Conservation (phyloP, 495 filamentous ascomycete species). For the Hypoxylon fragiforme region DNA sequence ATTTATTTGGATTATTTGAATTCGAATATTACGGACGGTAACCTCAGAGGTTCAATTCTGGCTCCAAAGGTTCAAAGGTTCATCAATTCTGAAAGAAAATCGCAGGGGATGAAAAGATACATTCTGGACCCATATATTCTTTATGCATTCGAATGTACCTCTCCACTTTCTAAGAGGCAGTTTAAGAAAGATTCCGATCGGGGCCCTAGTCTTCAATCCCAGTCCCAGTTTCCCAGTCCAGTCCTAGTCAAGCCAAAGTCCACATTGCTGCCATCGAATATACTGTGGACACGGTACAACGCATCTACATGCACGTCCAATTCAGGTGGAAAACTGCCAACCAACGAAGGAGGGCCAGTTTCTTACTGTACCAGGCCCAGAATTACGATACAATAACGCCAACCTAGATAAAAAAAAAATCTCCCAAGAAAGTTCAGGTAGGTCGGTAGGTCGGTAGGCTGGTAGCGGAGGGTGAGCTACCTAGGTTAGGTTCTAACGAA, state of each 20-base stretch:
- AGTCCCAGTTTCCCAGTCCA: background rate
- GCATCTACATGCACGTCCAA: slow-evolving; percentile 23
- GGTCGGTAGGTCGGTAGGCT: slow-evolving; percentile 25
- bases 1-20: no score
- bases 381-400: slow-evolving; percentile 34
- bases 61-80: no score
- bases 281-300: slow-evolving; percentile 22
- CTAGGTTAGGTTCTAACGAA: slow-evolving; percentile 30
- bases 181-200: no score
- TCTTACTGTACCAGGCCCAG: slow-evolving; percentile 36
- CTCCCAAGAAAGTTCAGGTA: slow-evolving; percentile 21
- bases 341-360: slow-evolving; percentile 26
- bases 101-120: no score
- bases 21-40: no score
- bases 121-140: no score
- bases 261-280: background rate
- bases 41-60: no score
- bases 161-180: no score
- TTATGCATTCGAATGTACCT: no score
- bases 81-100: no score
- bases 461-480: background rate
- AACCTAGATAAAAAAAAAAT: slow-evolving; percentile 30
- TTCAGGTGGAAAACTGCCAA: slow-evolving; percentile 22
- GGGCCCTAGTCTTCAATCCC: no score
- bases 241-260: background rate